Evolutionary conservation across 2,329 filamentous ascomycete genomes (phyloP), one percentile per base, ranked within the genome.

Genomic region (Alternaria sp.): DNA sequence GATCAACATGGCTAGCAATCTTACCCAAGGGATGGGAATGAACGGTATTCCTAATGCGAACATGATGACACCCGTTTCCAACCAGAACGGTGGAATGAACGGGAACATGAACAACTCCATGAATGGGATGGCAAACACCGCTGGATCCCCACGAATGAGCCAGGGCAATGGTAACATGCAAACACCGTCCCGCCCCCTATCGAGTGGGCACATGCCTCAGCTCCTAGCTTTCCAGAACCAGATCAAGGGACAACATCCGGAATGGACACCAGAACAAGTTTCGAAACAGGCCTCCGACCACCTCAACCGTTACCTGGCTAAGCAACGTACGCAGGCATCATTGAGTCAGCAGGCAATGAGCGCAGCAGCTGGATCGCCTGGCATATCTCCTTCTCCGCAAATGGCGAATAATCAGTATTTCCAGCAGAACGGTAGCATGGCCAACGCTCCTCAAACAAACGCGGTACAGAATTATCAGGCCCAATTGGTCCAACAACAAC

Each of bases 401-500:
- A 73, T 79, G 46, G 72, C 73, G 15, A 75, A 74, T 61, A 78
- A 79, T 49, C 70, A 76, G n/a, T 79, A 78, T 51, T 65, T 78
- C 41, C 72, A 75, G 51, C 71, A 69, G 20, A 78, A 76, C 26
- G 71, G 71, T 49, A 68, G 68, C 43, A 74, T 75, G 68, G 70
- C 69, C 45, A 73, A 69, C 37, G 76, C 71, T 59, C 71, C 77
- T 21, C 74, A 75, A 23, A 74, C 75, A 37, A 78, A 72, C 43
- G 73, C 76, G 20, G 77, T 79, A 33, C 76, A 79, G 55, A 74
- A 75, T 33, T 80, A 79, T 60, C 77, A 79, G 55, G 71, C 75
- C 56, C 77, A 80, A 54, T 74, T 80, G 58, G 72, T 78, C 37
- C 75, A 78, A 58, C 78, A 79, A 62, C 78, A 80, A 64, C 75